A percentile compares a stretch with the other conserved stretches of the same genome.
phyloP scores from a whole-genome alignment of 2,329 filamentous ascomycete species.

The Penicillium griseofulvum region DNA sequence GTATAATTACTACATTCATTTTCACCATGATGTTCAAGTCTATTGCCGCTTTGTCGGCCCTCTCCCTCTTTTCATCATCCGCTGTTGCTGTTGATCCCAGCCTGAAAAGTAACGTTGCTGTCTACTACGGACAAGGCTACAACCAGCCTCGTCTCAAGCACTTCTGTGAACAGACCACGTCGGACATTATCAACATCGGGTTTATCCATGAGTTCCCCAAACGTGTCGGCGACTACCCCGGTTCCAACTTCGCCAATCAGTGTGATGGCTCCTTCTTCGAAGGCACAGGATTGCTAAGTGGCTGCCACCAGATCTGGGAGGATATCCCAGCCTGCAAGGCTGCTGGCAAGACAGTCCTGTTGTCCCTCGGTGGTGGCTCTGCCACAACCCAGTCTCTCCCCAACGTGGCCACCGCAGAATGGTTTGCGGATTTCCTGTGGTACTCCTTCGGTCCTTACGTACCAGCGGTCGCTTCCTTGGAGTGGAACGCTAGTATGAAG shows the following conservation, averaged over 20 bases:
- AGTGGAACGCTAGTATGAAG: conserved; percentile 9
- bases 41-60: conserved; percentile 36
- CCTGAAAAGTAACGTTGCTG: conserved; percentile 49
- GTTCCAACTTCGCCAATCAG: conserved; percentile 57
- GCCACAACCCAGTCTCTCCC: conserved; percentile 45
- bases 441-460: conserved; percentile 49
- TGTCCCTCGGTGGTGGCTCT: conserved; percentile 50
- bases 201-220: conserved; percentile 57
- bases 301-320: conserved; percentile 45
- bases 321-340: conserved; percentile 44
- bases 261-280: conserved; percentile 46
- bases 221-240: conserved; percentile 47
- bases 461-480: conserved; percentile 25
- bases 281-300: conserved; percentile 42
- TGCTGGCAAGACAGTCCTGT: conserved; percentile 44
- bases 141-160: conserved; percentile 49
- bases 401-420: conserved; percentile 37
- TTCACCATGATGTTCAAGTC: conserved; percentile 39
- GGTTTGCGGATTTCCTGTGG: conserved; percentile 53
- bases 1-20: conserved; percentile 29
- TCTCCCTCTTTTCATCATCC: conserved; percentile 30
- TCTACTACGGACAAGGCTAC: conserved; percentile 57
- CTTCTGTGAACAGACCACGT: conserved; percentile 51
- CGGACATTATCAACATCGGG: conserved; percentile 57
- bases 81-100: conserved; percentile 43